phyloP scores from a whole-genome alignment of 2,329 filamentous ascomycete genomes.

The Lecanicillium sp. region DNA sequence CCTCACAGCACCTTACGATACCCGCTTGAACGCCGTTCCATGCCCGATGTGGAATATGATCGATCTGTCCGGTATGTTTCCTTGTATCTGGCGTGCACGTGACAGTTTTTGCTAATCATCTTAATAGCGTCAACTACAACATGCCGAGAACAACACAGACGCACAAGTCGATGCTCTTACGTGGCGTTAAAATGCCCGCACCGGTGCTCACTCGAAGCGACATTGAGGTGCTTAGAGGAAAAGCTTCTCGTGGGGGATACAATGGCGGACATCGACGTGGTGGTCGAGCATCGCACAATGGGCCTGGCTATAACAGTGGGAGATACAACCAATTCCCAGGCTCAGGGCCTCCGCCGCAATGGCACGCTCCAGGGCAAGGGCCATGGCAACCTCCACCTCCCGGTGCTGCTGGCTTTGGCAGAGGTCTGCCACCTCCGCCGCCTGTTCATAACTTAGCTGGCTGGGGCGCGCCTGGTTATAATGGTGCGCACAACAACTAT shows the following conservation, averaged over 20 bases:
- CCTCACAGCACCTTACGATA: constrained; percentile 76
- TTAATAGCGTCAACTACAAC: constrained; percentile 68
- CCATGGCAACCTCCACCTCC: constrained; percentile 37
- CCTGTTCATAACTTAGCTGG: constrained; percentile 16
- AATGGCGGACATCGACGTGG: constrained; percentile 50
- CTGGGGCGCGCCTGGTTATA: constrained; percentile 1
- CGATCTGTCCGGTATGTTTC: constrained; percentile 68
- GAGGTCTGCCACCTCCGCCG: constrained; percentile 36
- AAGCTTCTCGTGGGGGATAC: constrained; percentile 52
- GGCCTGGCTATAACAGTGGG: constrained; percentile 4
- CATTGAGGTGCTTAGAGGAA: constrained; percentile 61
- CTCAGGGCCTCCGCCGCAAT: constrained; percentile 6
- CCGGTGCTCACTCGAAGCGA: constrained; percentile 69
- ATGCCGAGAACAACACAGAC: constrained; percentile 63
- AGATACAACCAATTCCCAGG: constrained; percentile 11
- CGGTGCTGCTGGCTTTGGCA: constrained; percentile 33
- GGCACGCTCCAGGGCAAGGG: constrained; percentile 15
- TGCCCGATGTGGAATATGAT: constrained; percentile 77
- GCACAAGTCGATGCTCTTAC: constrained; percentile 91
- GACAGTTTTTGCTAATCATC: constrained; percentile 19
- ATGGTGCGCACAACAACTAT: constrained; percentile 1
- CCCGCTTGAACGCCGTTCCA: constrained; percentile 60
- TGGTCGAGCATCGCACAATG: constrained; percentile 19
- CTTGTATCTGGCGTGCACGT: constrained; percentile 1
- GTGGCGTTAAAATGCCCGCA: constrained; percentile 66